Evolutionary conservation across 1,139 yeast species (phyloP).

Genomic region (Suhomyces bokatorum): DNA sequence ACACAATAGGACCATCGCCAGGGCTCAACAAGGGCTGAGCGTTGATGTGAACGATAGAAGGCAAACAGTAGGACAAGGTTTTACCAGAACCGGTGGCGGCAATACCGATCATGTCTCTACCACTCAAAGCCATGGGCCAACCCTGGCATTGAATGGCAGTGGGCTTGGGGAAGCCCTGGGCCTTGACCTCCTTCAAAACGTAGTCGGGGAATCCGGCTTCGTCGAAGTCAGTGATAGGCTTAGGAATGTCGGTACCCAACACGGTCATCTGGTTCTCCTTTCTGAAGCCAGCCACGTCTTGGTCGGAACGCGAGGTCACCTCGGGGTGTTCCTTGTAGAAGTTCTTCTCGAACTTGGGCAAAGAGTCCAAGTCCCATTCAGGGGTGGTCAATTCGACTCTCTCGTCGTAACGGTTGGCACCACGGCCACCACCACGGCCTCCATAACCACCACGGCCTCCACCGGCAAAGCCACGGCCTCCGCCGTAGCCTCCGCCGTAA

Average conservation of each 20-base stretch:
- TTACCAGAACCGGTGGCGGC: constrained; percentile 99
- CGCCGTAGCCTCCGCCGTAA: constrained; percentile 32
- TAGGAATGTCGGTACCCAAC: constrained; percentile 82
- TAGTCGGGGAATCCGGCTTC: constrained; percentile 98
- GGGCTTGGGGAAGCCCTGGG: constrained; percentile 91
- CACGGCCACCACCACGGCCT: constrained; percentile 33
- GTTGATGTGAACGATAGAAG: constrained; percentile 95
- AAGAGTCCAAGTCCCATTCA: constrained; percentile 71
- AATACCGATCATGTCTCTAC: constrained; percentile 98
- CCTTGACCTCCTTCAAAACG: constrained; percentile 83
- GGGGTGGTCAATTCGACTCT: constrained; percentile 67
- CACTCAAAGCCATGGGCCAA: constrained; percentile 99
- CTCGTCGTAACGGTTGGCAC: constrained; percentile 29
- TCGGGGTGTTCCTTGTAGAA: constrained; percentile 84
- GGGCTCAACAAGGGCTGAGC: constrained; percentile 92
- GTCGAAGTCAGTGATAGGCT: constrained; percentile 89
- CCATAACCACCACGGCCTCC: constrained; percentile 38
- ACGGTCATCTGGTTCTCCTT: constrained; percentile 82
- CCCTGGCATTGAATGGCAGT: constrained; percentile 99
- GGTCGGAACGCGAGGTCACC: constrained; percentile 73
- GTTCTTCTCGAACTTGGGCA: constrained; percentile 93
- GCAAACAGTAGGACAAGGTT: constrained; percentile 94
- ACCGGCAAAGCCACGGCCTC: constrained; percentile 32
- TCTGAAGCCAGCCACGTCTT: constrained; percentile 75
- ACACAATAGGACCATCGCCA: constrained; percentile 97